Base-by-base conservation (phyloP, 176 grass and related monocot species). In the Rhipidocladum racemiflorum region DNA sequence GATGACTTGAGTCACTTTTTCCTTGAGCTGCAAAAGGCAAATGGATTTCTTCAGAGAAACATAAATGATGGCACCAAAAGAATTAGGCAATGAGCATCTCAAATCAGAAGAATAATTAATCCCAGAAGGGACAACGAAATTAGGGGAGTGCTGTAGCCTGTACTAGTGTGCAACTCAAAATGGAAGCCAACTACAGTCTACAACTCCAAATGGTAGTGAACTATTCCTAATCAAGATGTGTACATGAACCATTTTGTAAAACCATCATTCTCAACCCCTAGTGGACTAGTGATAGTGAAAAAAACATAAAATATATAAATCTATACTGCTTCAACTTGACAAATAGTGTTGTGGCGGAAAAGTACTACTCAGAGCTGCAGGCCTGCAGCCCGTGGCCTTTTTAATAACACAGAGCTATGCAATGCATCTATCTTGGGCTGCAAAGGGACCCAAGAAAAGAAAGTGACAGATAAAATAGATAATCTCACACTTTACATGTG, bases 1-100 rank as follows among this genome's bases (percentile, higher is more conserved):
- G n/a, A 88, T 91, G 77, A 97, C 65, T 32, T 88, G 95, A 10
- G 84, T 83, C 28, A 82, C 55, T 15, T 80, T 88, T 80, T 97
- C 92, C 90, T 87, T 75, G 29, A 97, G 78, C 92, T 97, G 92
- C 92, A 89, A 20, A 61, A 74, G 67, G 72, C 2, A 77, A 38
- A 81, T 29, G 18, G 4, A 29, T 36, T 81, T 63, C 4, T 80
- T 83, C 17, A 85, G 65, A 85, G 0, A 68, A 49, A 23, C 6
- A 40, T 15, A 70, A 20, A 39, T 5, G 21, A 36, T 0, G 11
- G 15, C 27, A 78, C 21, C 20, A 20, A 79, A 51, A 9, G 20
- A 54, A 55, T 55, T 21, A 55, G 7, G 2, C 51, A 55, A 55
- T n/a, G 51, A 9, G 20, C 10, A 81, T 75, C 30, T 66, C 2